Percentiles rank a stretch among this genome's conserved stretches.
Conservation (phyloP, 2,329 filamentous ascomycete genomes). For the Botryotinia globosa region DNA sequence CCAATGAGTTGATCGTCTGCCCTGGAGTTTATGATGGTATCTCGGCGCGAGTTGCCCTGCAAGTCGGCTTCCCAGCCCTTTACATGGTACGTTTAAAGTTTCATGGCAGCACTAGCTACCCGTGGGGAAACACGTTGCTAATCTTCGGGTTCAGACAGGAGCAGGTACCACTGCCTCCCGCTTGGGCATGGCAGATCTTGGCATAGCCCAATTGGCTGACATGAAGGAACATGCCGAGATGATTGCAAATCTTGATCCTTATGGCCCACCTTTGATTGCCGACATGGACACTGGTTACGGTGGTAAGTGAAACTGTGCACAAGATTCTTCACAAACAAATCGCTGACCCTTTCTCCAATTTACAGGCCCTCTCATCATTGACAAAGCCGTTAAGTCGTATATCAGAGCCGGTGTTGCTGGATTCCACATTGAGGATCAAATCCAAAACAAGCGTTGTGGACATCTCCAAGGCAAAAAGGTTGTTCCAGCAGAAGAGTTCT, state of each 20-base stretch:
- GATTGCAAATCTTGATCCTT: slow-evolving; percentile 50
- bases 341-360: not conserved
- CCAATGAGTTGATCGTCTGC: slow-evolving; percentile 20
- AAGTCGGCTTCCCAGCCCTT: slow-evolving; percentile 59
- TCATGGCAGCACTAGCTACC: not conserved
- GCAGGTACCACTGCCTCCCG: slow-evolving; percentile 49
- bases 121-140: not conserved
- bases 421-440: slow-evolving; percentile 61
- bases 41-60: slow-evolving; percentile 60
- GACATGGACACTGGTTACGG: slow-evolving; percentile 51
- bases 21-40: slow-evolving; percentile 70
- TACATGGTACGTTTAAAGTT: slow-evolving; percentile 57
- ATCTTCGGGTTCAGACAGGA: slow-evolving; percentile 33
- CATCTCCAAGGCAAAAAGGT: slow-evolving; percentile 61
- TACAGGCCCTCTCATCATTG: slow-evolving; percentile 43
- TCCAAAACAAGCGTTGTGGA: slow-evolving; percentile 63
- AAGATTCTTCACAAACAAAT: not conserved
- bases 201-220: slow-evolving; percentile 50
- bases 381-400: slow-evolving; percentile 53
- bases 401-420: slow-evolving; percentile 55
- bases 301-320: slow-evolving; percentile 31
- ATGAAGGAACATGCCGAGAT: slow-evolving; percentile 53
- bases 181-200: slow-evolving; percentile 50
- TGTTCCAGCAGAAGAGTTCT: slow-evolving; percentile 50
- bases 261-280: slow-evolving; percentile 49